Percentiles rank a stretch among this genome's conserved stretches.
Evolutionary conservation across 202 grass and related monocot species (phyloP).

Genomic region (Cymbopogon flexuosus): DNA sequence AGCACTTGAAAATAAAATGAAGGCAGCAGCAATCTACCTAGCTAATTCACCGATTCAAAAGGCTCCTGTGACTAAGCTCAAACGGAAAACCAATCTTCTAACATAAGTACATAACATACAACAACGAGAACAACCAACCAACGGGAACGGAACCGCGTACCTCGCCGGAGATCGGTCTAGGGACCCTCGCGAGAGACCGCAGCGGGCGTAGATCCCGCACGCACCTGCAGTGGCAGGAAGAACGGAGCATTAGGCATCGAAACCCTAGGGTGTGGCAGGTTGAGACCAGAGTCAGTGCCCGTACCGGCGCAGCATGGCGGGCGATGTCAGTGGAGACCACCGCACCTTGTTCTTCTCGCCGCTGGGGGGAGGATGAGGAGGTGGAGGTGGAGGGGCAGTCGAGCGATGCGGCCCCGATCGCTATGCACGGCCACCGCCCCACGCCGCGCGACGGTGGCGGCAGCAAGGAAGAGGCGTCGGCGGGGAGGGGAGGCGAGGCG

Average conservation of each 20-base stretch:
- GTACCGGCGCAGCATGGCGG: constrained; percentile 47
- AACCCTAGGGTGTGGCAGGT: constrained; percentile 26
- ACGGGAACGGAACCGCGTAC: constrained; percentile 26
- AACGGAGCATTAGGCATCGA: constrained; percentile 24
- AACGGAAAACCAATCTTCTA: background rate
- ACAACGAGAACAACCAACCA: background rate
- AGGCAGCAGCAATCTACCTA: constrained; percentile 7
- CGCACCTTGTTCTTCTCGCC: constrained; percentile 20
- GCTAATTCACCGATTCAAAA: background rate
- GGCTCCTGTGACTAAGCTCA: background rate
- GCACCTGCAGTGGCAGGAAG: constrained; percentile 43
- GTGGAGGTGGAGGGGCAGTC: background rate
- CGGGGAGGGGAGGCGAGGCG: background rate
- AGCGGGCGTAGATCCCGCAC: constrained; percentile 59
- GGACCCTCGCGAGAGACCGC: constrained; percentile 46
- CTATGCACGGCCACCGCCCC: background rate
- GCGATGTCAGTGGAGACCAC: constrained; percentile 28
- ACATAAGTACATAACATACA: too few species aligned
- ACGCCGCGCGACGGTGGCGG: background rate
- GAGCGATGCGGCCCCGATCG: constrained; percentile 11
- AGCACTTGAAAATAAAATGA: constrained; percentile 29
- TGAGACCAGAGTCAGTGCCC: background rate
- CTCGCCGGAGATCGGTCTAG: constrained; percentile 57
- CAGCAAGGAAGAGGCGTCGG: background rate
- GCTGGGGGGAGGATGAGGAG: background rate